Evolutionary conservation across 164 flowering plant genomes (phyloP), one percentile per base, ranked within the genome.

Genomic region (Chimonanthus praecox): DNA sequence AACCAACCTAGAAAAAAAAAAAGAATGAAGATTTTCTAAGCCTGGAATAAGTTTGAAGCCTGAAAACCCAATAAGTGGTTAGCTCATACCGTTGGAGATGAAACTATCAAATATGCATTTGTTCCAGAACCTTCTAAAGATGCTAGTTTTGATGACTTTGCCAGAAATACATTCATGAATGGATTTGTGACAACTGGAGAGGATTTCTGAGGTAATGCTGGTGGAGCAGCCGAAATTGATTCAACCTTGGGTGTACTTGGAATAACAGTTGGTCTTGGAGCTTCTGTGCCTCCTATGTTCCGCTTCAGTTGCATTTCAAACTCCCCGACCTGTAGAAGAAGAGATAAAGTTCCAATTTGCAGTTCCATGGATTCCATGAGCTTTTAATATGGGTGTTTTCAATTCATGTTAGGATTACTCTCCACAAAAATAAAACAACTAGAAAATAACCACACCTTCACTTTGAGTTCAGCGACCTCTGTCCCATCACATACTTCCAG

Each of bases 261-360:
- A 78, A 84, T 77, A 51, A 82, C 69, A 64, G 90, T 81, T 9
- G 65, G 69, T n/a, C 76, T 7, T 11, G 87, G 80, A 68, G 79
- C 78, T 49, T 49, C 76, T 60, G 84, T 64, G 49, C 79, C 85
- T 80, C 85, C 92, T 70, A 90, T 71, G 45, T 91, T 89, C 73
- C 97, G 84, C 83, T 83, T 90, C 74, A 92, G 75, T 77, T 89
- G 88, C 94, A 95, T 93, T 80, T 95, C 96, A 77, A 95, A 93
- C 72, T 84, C 89, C 70, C 99, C 99, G 74, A 93, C 79, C 99
- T 95, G 79, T 78, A 74, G 60, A 60, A 48, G 73, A 7, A 6
- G 20, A 15, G 3, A 65, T 11, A 9, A 65, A 44, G 45, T 43
- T 9, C 9, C 44, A 33, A 43, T 45, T 45, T 10, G 48, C 43